These are phyloP conservation scores for Colletotrichum sp. DNA, from an alignment of 2,329 filamentous ascomycete genomes.

Conservation along the genomic window DNA sequence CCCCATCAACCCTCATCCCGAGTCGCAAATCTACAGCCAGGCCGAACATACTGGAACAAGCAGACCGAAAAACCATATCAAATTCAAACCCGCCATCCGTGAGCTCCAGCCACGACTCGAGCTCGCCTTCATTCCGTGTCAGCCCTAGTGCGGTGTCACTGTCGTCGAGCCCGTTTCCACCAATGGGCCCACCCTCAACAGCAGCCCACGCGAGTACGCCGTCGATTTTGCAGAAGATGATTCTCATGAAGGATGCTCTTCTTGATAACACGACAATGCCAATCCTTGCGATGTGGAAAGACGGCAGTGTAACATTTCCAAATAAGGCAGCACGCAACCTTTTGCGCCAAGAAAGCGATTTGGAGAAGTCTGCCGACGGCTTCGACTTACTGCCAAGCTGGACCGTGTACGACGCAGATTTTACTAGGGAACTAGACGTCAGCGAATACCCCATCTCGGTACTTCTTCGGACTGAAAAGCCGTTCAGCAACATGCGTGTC, in stretches of 20 bases:
- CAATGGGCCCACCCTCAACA: conserved; percentile 67
- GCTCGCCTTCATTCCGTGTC: conserved; percentile 47
- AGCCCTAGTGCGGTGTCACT: conserved; percentile 60
- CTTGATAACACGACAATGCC: conserved; percentile 78
- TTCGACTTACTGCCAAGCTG: conserved; percentile 65
- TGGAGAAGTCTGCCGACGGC: conserved; percentile 47
- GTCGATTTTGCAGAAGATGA: conserved; percentile 74
- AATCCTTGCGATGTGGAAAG: conserved; percentile 81
- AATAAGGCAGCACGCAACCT: conserved; percentile 68
- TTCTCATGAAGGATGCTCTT: conserved; percentile 77
- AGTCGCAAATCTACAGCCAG: conserved; percentile 43
- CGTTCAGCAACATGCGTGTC: conserved; percentile 64
- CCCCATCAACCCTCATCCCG: conserved; percentile 33
- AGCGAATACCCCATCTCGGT: conserved; percentile 72
- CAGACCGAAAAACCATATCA: conserved; percentile 48
- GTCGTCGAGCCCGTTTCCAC: conserved; percentile 67
- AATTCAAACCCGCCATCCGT: conserved; percentile 52
- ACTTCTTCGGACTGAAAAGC: conserved; percentile 64
- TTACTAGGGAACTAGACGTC: conserved; percentile 59
- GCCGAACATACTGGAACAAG: conserved; percentile 47
- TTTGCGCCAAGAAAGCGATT: conserved; percentile 47
- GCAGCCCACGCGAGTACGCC: conserved; percentile 61
- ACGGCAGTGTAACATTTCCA: conserved; percentile 74
- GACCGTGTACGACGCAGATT: conserved; percentile 70
- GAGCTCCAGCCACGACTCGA: conserved; percentile 52